phyloP scores from a whole-genome alignment of 306 rosid species.

The Aeschynomene evenia region DNA sequence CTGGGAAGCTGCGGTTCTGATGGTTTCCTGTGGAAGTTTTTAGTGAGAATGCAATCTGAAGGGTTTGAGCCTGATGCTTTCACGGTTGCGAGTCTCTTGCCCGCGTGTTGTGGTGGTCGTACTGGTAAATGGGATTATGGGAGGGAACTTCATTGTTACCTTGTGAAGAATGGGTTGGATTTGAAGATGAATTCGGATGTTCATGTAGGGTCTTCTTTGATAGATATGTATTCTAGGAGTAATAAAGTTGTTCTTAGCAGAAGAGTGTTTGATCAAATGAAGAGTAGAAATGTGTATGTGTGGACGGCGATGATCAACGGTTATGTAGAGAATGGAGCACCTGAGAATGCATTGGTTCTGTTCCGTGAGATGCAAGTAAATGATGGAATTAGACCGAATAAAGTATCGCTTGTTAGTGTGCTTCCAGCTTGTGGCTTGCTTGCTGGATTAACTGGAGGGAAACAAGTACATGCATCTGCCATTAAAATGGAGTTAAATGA shows the following conservation, averaged over 20 bases:
- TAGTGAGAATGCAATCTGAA: slow-evolving; percentile 44
- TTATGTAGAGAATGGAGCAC: slow-evolving; percentile 53
- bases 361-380: slow-evolving; percentile 62
- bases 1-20: slow-evolving; percentile 6
- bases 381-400: slow-evolving; percentile 60
- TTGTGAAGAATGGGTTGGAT: slow-evolving; percentile 53
- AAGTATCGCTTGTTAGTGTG: slow-evolving; percentile 62
- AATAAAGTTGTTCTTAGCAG: slow-evolving; percentile 43
- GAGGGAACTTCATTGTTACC: slow-evolving; percentile 69
- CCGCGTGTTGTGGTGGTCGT: slow-evolving; percentile 38
- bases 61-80: slow-evolving; percentile 64
- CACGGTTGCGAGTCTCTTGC: slow-evolving; percentile 60
- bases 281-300: slow-evolving; percentile 53
- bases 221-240: slow-evolving; percentile 77
- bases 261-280: slow-evolving; percentile 64
- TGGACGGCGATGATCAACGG: slow-evolving; percentile 83
- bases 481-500: slow-evolving; percentile 47
- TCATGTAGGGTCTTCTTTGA: slow-evolving; percentile 76
- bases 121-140: slow-evolving; percentile 51
- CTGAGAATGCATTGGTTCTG: slow-evolving; percentile 54
- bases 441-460: slow-evolving; percentile 57
- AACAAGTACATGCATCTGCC: slow-evolving; percentile 68
- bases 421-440: slow-evolving; percentile 69
- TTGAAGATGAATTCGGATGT: slow-evolving; percentile 45
- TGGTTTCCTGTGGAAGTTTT: slow-evolving; percentile 44